Conservation (phyloP, 2,329 filamentous ascomycete species). For the Epichloe sp. region DNA sequence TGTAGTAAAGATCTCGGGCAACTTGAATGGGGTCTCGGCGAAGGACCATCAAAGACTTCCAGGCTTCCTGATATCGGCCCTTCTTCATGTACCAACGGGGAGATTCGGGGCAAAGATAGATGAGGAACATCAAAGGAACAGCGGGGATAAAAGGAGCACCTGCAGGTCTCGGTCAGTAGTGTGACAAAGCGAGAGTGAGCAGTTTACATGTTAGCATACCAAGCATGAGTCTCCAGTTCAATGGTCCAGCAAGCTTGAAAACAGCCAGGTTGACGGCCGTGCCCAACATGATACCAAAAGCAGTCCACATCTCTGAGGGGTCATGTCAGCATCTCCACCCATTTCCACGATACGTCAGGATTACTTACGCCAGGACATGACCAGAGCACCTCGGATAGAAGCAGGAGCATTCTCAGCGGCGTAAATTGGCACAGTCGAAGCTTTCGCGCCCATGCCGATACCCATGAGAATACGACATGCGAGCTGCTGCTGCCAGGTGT, state of each 20-base stretch:
- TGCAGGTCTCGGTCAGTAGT: background rate
- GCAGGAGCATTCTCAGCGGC: constrained; percentile 61
- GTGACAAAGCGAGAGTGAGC: too few relatives aligned
- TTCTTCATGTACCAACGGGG: constrained; percentile 56
- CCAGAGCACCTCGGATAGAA: constrained; percentile 55
- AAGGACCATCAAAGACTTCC: constrained; percentile 36
- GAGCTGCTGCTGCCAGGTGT: constrained; percentile 55
- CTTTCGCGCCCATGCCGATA: constrained; percentile 55
- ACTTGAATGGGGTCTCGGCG: constrained; percentile 42
- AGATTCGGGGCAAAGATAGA: constrained; percentile 52
- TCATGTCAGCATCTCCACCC: background rate
- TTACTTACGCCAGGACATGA: constrained; percentile 57
- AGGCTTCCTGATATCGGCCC: constrained; percentile 45
- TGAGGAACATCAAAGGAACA: constrained; percentile 36
- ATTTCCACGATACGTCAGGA: background rate
- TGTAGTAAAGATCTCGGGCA: constrained; percentile 47
- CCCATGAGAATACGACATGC: constrained; percentile 55
- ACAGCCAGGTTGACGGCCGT: constrained; percentile 22
- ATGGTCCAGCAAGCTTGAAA: constrained; percentile 11
- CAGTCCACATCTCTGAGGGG: constrained; percentile 46
- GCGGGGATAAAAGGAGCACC: constrained; percentile 45
- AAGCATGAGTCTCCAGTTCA: constrained; percentile 31
- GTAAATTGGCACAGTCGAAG: constrained; percentile 56
- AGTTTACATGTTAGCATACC: constrained; percentile 17
- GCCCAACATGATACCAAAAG: constrained; percentile 37